Conservation (phyloP, 176 grass and related monocot genomes). For the Tillandsia leiboldiana region DNA sequence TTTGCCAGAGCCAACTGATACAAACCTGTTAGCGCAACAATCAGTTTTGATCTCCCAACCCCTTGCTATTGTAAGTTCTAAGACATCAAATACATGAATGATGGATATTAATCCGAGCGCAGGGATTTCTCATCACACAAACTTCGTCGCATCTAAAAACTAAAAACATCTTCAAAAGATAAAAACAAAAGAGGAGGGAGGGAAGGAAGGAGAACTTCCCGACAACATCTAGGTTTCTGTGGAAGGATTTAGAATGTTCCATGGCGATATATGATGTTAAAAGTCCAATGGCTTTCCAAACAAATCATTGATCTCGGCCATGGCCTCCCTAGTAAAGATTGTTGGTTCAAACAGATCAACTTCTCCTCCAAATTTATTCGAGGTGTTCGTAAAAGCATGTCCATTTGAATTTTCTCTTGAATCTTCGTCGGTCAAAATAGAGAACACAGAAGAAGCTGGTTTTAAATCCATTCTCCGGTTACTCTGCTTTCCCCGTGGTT, state of each 20-base stretch:
- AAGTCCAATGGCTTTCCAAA: constrained; percentile 79
- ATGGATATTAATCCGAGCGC: too few species aligned
- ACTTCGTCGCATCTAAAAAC: too few species aligned
- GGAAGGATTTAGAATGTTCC: background rate
- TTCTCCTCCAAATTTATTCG: constrained; percentile 28
- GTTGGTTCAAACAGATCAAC: constrained; percentile 84
- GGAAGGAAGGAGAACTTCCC: too few species aligned
- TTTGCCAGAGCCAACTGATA: too few species aligned
- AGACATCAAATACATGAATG: too few species aligned
- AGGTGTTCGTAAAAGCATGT: constrained; percentile 13
- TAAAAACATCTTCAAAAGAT: too few species aligned
- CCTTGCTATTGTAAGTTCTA: too few species aligned
- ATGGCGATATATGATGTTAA: constrained; percentile 4
- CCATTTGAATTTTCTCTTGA: constrained; percentile 19
- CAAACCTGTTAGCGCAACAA: too few species aligned
- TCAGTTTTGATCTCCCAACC: too few species aligned
- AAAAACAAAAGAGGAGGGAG: too few species aligned
- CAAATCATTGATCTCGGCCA: constrained; percentile 86
- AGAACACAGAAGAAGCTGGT: constrained; percentile 38
- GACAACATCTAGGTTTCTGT: background rate
- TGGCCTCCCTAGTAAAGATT: constrained; percentile 60
- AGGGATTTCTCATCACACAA: too few species aligned
- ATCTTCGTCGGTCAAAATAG: constrained; percentile 61
- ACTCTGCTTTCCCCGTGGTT: constrained; percentile 26
- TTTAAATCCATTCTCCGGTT: constrained; percentile 27